Conservation (phyloP, 2,329 filamentous ascomycete genomes). For the Coniella lustricola region DNA sequence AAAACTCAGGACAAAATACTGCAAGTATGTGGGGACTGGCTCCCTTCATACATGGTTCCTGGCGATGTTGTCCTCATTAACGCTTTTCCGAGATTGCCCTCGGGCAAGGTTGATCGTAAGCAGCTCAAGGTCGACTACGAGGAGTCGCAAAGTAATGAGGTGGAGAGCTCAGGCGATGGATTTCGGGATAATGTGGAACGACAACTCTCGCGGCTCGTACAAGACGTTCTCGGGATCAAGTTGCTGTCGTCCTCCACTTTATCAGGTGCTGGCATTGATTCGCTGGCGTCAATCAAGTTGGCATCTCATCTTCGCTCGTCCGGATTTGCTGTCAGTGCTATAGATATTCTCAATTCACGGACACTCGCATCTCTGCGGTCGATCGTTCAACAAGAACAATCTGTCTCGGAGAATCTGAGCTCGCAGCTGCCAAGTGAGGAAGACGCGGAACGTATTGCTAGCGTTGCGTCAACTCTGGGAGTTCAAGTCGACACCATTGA, state of each 20-base stretch:
- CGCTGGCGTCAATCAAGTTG: conserved; percentile 39
- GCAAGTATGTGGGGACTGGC: conserved; percentile 61
- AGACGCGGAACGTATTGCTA: conserved; percentile 5
- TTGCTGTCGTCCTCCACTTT: conserved; percentile 25
- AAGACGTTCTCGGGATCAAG: conserved; percentile 21
- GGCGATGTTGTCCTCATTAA: conserved; percentile 59
- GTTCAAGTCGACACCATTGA: conserved; percentile 35
- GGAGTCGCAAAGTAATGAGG: background rate
- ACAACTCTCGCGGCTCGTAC: conserved; percentile 27
- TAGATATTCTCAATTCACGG: conserved; percentile 54
- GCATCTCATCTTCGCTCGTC: conserved; percentile 54
- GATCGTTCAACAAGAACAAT: conserved; percentile 6
- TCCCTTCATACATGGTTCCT: conserved; percentile 80
- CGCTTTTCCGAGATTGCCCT: conserved; percentile 67
- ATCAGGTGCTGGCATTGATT: conserved; percentile 32
- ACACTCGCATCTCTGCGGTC: conserved; percentile 27
- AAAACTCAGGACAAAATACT: conserved; percentile 39
- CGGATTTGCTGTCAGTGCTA: conserved; percentile 49
- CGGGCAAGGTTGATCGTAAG: conserved; percentile 75
- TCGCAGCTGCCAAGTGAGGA: background rate
- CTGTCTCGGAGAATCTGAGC: background rate
- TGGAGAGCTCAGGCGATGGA: conserved; percentile 1
- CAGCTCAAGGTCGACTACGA: conserved; percentile 50
- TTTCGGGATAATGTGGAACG: conserved; percentile 26
- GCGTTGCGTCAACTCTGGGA: conserved; percentile 16